Percentiles rank a stretch among this genome's conserved stretches.
Evolutionary conservation across 495 filamentous ascomycete species (phyloP).

Genomic region (Parmelia sp.): DNA sequence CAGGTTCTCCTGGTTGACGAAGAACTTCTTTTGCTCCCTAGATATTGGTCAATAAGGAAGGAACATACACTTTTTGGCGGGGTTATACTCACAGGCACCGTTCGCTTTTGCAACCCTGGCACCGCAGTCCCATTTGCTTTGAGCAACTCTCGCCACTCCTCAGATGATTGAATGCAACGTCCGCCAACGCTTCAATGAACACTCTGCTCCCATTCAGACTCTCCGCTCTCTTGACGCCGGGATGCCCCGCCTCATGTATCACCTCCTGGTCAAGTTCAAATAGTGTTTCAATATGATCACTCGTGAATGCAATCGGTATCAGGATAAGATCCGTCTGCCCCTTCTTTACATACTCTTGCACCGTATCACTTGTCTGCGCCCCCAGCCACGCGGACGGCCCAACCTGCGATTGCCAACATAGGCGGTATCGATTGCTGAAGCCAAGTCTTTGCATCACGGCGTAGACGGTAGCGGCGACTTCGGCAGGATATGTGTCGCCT

Average conservation of each 20-base stretch:
- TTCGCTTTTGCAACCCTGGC: conserved; percentile 90
- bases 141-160: conserved; percentile 61
- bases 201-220: conserved; percentile 86
- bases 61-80: not conserved
- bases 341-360: conserved; percentile 81
- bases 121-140: conserved; percentile 82
- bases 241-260: conserved; percentile 78
- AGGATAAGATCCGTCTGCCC: conserved; percentile 86
- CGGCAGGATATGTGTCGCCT: conserved; percentile 93
- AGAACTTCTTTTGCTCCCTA: conserved; percentile 82
- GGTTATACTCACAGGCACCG: conserved; percentile 49
- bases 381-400: conserved; percentile 94
- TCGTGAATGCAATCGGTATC: conserved; percentile 96
- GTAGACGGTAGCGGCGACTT: conserved; percentile 95
- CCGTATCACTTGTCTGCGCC: conserved; percentile 83
- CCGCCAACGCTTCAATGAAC: conserved; percentile 86
- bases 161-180: conserved; percentile 76
- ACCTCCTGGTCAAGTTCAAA: conserved; percentile 95
- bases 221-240: conserved; percentile 79
- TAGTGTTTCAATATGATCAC: conserved; percentile 96
- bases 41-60: not conserved
- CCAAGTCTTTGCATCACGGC: conserved; percentile 89
- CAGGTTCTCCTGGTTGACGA: conserved; percentile 48
- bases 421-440: conserved; percentile 79
- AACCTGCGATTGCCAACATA: conserved; percentile 98